A percentile compares a stretch with the other conserved stretches of the same genome.
Conservation (phyloP, 148 eudicot species). For the Selenicereus undatus region DNA sequence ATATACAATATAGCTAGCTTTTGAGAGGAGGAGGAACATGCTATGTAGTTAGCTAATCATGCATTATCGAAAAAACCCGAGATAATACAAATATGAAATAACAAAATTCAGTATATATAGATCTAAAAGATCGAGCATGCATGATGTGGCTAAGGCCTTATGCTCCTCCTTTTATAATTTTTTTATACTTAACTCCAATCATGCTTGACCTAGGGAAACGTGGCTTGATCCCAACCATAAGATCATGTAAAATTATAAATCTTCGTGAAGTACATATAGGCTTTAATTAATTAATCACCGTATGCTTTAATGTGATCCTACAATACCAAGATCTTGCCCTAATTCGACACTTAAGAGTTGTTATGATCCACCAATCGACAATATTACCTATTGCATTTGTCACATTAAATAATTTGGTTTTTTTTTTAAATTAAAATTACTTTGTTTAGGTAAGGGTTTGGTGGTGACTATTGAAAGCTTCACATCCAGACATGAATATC, state of each 20-base stretch:
- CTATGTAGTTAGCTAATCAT: not conserved
- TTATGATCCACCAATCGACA: not conserved
- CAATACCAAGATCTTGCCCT: not conserved
- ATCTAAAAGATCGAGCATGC: not conserved
- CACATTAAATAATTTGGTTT: not conserved
- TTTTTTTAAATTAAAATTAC: not conserved
- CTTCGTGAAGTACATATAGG: not conserved
- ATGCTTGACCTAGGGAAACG: not conserved
- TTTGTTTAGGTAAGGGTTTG: not conserved
- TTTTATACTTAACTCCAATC: not conserved
- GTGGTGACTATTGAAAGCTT: not conserved
- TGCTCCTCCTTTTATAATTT: not conserved
- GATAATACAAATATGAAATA: not conserved
- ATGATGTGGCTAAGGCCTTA: not conserved
- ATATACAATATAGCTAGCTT: too few species aligned
- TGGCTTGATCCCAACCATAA: not conserved
- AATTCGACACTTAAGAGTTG: not conserved
- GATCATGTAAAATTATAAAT: not conserved
- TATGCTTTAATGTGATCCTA: not conserved
- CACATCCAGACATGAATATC: not conserved
- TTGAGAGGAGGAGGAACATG: too few species aligned
- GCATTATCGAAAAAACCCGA: not conserved
- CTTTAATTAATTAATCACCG: conserved; percentile 1
- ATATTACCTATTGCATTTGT: not conserved
- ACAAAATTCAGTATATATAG: not conserved